Percentiles rank a stretch among this genome's conserved stretches.
phyloP scores from a whole-genome alignment of 306 rosid genomes.

The Prunus kanzakura region DNA sequence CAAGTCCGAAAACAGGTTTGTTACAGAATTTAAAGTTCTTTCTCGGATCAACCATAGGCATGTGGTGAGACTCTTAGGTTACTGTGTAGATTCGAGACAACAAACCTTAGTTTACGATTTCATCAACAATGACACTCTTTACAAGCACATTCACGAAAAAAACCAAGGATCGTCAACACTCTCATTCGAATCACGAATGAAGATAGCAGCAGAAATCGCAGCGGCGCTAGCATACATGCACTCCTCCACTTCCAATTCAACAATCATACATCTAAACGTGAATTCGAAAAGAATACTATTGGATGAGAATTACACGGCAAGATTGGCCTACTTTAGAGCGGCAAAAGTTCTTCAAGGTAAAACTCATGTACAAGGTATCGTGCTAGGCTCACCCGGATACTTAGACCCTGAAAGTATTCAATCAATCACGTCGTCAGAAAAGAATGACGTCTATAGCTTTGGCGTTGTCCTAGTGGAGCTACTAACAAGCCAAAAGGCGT shows the following conservation, averaged over 20 bases:
- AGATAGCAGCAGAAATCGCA: constrained; percentile 18
- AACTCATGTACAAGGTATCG: not conserved
- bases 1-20: not conserved
- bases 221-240: constrained; percentile 16
- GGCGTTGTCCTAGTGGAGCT: not conserved
- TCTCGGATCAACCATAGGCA: constrained; percentile 14
- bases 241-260: not conserved
- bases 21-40: constrained; percentile 23
- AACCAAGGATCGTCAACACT: not conserved
- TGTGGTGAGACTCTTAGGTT: constrained; percentile 16
- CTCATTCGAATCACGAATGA: constrained; percentile 13
- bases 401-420: not conserved
- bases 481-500: not conserved
- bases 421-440: not conserved
- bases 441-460: not conserved
- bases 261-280: not conserved
- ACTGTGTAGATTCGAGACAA: not conserved
- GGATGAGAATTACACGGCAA: not conserved
- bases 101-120: constrained; percentile 2
- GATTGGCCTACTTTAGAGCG: not conserved
- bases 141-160: not conserved
- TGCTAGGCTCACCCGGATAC: not conserved
- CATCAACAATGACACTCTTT: constrained; percentile 14
- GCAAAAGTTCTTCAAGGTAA: not conserved
- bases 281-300: not conserved